Evolutionary conservation across 345 rosid species (phyloP).

Genomic region (Anacardium occidentale): DNA sequence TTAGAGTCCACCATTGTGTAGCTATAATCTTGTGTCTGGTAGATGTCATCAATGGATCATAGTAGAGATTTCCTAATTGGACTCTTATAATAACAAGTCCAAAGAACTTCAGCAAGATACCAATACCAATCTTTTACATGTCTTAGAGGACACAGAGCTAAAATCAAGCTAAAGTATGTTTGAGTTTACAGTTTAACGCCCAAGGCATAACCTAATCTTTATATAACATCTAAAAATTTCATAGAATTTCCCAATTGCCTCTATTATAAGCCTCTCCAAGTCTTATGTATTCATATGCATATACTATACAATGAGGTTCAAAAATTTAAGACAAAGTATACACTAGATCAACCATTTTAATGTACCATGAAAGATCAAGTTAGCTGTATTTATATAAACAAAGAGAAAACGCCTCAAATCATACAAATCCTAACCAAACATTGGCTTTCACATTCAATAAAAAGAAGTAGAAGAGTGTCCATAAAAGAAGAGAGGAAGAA

Average conservation of each 20-base stretch:
- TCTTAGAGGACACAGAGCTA: no score
- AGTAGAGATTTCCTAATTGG: conserved; percentile 65
- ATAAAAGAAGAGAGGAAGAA: neutral
- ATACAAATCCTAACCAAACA: neutral
- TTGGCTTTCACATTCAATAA: neutral
- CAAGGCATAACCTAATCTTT: neutral
- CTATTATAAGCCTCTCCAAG: no score
- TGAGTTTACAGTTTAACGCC: no score
- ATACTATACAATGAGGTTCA: neutral
- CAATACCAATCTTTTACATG: neutral
- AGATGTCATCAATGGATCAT: conserved; percentile 63
- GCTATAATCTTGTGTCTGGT: conserved; percentile 80
- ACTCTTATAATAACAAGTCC: conserved; percentile 48
- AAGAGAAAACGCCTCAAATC: neutral
- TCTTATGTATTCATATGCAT: neutral
- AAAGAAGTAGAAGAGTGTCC: neutral
- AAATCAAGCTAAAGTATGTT: no score
- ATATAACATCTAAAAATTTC: no score
- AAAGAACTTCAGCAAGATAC: neutral
- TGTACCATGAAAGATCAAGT: conserved; percentile 5
- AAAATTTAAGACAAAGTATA: neutral
- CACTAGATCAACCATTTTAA: neutral
- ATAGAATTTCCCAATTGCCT: neutral
- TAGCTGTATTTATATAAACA: neutral
- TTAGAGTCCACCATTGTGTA: conserved; percentile 98